A percentile compares a stretch with the other conserved stretches of the same genome.
phyloP scores from a whole-genome alignment of 768 basidiomycete species.

The Botryobasidium botryosum region DNA sequence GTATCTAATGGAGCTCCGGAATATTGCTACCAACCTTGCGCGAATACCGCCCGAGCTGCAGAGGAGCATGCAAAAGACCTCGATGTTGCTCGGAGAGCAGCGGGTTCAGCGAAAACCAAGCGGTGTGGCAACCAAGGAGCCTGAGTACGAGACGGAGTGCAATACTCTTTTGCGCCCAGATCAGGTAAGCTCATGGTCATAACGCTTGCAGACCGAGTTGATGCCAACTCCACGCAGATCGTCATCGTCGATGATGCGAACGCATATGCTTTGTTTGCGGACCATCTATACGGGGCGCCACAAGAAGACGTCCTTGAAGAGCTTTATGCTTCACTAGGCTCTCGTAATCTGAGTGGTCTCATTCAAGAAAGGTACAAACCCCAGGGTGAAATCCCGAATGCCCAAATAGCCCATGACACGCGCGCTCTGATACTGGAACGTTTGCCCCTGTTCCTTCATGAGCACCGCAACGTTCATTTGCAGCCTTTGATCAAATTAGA shows the following conservation, averaged over 20 bases:
- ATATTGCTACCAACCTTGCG: conserved; percentile 59
- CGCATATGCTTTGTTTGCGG: conserved; percentile 60
- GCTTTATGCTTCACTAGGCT: conserved; percentile 67
- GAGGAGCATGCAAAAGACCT: conserved; percentile 45
- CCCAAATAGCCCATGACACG: conserved; percentile 33
- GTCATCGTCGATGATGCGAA: conserved; percentile 80
- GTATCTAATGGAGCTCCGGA: conserved; percentile 66
- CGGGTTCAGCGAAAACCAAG: conserved; percentile 16
- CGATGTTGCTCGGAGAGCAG: conserved; percentile 57
- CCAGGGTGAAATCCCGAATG: conserved; percentile 31
- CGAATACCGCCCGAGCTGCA: conserved; percentile 34
- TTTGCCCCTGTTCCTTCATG: conserved; percentile 80
- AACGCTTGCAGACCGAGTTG: not conserved
- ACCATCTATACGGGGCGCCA: conserved; percentile 57
- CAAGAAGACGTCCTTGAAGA: conserved; percentile 85
- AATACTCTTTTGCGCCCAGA: conserved; percentile 53
- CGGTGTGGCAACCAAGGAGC: conserved; percentile 31
- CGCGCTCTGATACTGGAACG: conserved; percentile 60
- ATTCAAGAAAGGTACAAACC: conserved; percentile 65
- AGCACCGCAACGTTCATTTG: conserved; percentile 23
- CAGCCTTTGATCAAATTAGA: conserved; percentile 21
- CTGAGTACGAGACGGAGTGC: conserved; percentile 45
- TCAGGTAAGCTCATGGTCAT: conserved; percentile 16
- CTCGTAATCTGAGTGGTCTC: conserved; percentile 47
- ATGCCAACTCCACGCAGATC: conserved; percentile 25